Evolutionary conservation across 441 rosid species (phyloP).

Genomic region (Syzygium malaccense): DNA sequence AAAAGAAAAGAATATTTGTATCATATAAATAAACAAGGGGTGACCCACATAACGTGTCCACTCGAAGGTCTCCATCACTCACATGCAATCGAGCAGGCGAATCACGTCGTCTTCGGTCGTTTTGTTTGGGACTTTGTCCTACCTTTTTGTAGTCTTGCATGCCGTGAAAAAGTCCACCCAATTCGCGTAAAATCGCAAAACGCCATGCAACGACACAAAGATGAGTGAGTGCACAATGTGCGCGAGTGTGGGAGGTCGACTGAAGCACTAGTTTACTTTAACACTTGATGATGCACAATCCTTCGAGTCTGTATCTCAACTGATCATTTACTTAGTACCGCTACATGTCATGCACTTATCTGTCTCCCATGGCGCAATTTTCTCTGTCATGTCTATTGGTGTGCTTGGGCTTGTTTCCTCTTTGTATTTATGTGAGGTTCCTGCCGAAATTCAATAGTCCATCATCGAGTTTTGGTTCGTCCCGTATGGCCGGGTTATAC

Average conservation of each 20-base stretch:
- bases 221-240: neutral
- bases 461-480: neutral
- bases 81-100: conserved; percentile 18
- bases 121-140: neutral
- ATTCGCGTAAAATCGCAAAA: neutral
- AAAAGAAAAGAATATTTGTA: neutral
- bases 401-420: neutral
- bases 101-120: conserved; percentile 5
- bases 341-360: neutral
- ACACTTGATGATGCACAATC: neutral
- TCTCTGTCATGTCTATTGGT: neutral
- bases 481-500: neutral
- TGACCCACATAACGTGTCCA: neutral
- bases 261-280: neutral
- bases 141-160: neutral
- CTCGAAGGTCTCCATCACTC: conserved; percentile 22
- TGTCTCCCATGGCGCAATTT: neutral
- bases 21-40: neutral
- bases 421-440: neutral
- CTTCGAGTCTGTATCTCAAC: neutral
- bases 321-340: neutral
- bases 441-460: neutral
- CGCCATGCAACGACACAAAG: neutral
- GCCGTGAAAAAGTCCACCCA: neutral
- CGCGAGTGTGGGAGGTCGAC: neutral